phyloP scores from a whole-genome alignment of 2,329 filamentous ascomycete genomes.

The Coleophoma cylindrospora region DNA sequence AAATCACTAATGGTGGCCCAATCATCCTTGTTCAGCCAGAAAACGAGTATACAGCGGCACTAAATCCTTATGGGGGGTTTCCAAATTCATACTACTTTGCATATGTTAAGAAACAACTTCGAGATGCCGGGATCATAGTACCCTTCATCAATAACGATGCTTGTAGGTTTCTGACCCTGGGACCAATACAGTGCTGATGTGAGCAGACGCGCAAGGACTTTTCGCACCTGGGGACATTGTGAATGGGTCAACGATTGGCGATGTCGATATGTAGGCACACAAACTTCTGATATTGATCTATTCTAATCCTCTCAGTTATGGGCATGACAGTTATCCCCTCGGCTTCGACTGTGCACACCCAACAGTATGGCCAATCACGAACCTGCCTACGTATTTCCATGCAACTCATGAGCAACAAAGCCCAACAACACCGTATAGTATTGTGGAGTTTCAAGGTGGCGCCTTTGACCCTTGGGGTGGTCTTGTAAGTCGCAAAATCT shows the following conservation, averaged over 20 bases:
- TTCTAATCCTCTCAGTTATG: slow-evolving; percentile 14
- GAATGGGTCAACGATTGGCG: slow-evolving; percentile 20
- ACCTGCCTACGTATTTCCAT: slow-evolving; percentile 51
- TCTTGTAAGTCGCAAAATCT: slow-evolving; percentile 19
- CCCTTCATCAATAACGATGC: slow-evolving; percentile 75
- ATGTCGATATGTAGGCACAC: slow-evolving; percentile 20
- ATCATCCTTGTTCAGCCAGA: slow-evolving; percentile 77
- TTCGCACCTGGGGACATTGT: slow-evolving; percentile 22
- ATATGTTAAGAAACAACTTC: slow-evolving; percentile 64
- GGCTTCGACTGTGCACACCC: slow-evolving; percentile 41
- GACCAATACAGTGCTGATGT: not conserved
- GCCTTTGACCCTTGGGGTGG: slow-evolving; percentile 74
- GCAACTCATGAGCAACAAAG: slow-evolving; percentile 52
- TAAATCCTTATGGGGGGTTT: slow-evolving; percentile 43
- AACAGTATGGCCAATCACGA: slow-evolving; percentile 50
- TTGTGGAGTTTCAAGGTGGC: slow-evolving; percentile 63
- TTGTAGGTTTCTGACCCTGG: slow-evolving; percentile 11
- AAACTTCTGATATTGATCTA: too few relatives aligned
- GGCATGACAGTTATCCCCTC: slow-evolving; percentile 37
- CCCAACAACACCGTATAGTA: slow-evolving; percentile 59
- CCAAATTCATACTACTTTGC: slow-evolving; percentile 66
- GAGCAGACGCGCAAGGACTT: slow-evolving; percentile 13
- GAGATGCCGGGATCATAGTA: slow-evolving; percentile 64
- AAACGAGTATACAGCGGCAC: slow-evolving; percentile 66
- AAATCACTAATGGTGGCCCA: slow-evolving; percentile 79